phyloP scores from a whole-genome alignment of 331 rosid genomes.

The Dryas integrifolia region DNA sequence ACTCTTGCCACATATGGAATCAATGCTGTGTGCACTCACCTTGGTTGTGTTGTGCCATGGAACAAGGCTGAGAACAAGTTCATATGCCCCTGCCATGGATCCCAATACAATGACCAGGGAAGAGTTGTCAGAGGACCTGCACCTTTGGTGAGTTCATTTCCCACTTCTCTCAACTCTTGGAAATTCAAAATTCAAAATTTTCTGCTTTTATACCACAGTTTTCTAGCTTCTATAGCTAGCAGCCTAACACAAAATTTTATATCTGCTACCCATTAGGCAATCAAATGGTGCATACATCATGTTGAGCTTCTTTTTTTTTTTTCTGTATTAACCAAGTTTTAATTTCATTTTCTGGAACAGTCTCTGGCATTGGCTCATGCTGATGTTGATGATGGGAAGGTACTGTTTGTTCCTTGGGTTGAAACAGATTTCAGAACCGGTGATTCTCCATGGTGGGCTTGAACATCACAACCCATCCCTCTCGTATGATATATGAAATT shows the following conservation, averaged over 20 bases:
- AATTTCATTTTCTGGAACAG: constrained; percentile 42
- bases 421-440: constrained; percentile 96
- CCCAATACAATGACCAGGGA: constrained; percentile 90
- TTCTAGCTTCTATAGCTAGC: background rate
- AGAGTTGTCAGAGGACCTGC: constrained; percentile 97
- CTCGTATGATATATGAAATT: background rate
- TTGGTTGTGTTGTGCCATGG: constrained; percentile 96
- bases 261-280: background rate
- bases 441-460: constrained; percentile 84
- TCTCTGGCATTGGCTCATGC: constrained; percentile 89
- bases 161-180: background rate
- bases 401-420: constrained; percentile 81
- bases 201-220: background rate
- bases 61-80: constrained; percentile 81
- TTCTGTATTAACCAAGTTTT: background rate
- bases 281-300: background rate
- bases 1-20: constrained; percentile 84
- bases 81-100: constrained; percentile 99
- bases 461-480: background rate
- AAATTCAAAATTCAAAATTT: background rate
- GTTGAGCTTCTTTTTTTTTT: background rate
- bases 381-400: constrained; percentile 79
- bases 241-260: background rate
- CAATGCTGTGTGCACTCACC: constrained; percentile 95
- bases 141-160: constrained; percentile 63